phyloP scores from a whole-genome alignment of 148 eudicot species.

The Rheum nobile region DNA sequence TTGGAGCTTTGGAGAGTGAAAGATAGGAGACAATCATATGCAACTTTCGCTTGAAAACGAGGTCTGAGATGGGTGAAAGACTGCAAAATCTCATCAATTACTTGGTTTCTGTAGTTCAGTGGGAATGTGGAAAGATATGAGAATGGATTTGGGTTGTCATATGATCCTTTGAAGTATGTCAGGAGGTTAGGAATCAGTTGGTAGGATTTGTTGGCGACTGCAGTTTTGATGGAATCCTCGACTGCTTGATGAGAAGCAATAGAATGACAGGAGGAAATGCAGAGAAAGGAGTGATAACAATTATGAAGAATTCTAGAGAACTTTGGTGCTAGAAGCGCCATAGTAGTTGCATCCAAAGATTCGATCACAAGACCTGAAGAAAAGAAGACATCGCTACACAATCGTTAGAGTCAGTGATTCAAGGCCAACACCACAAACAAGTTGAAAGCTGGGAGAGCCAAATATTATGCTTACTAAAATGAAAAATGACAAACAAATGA shows the following conservation, averaged over 20 bases:
- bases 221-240: slow-evolving; percentile 39
- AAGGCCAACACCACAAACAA: neutral
- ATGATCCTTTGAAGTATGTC: slow-evolving; percentile 20
- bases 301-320: neutral
- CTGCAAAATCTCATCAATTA: slow-evolving; percentile 62
- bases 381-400: neutral
- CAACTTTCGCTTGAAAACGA: slow-evolving; percentile 28
- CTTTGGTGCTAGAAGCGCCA: neutral
- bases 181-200: slow-evolving; percentile 48
- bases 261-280: slow-evolving; percentile 12
- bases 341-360: neutral
- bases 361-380: neutral
- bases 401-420: neutral
- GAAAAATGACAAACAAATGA: no score
- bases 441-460: neutral
- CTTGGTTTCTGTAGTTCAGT: slow-evolving; percentile 19
- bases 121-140: slow-evolving; percentile 43
- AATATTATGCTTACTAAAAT: neutral
- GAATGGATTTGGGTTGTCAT: slow-evolving; percentile 46
- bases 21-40: slow-evolving; percentile 58
- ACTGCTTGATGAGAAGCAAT: slow-evolving; percentile 18
- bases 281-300: slow-evolving; percentile 7
- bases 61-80: slow-evolving; percentile 51
- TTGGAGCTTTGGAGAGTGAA: slow-evolving; percentile 40
- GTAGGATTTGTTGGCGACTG: slow-evolving; percentile 39